Conservation (phyloP, 2,329 filamentous ascomycete genomes). For the Fusarium avenaceum region DNA sequence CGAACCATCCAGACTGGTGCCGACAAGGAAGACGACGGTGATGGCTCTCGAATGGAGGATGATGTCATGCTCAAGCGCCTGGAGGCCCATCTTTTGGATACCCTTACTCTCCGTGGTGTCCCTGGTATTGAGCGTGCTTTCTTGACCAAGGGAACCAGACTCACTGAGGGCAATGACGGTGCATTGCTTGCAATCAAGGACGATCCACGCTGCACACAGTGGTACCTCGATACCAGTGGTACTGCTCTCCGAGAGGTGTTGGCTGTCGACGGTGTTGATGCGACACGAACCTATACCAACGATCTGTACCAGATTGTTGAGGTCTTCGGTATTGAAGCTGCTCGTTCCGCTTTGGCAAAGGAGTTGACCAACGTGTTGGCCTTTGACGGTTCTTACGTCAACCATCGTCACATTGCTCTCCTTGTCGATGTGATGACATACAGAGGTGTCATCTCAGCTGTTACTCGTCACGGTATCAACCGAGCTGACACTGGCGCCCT, state of each 20-base stretch:
- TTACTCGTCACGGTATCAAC: constrained; percentile 99
- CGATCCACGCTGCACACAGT: constrained; percentile 84
- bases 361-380: constrained; percentile 94
- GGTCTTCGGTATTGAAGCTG: constrained; percentile 96
- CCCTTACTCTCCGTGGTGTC: constrained; percentile 91
- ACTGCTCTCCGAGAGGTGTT: constrained; percentile 88
- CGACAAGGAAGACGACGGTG: constrained; percentile 77
- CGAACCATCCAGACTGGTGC: constrained; percentile 75
- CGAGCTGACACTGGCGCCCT: constrained; percentile 96
- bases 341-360: constrained; percentile 85
- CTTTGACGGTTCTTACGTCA: constrained; percentile 99
- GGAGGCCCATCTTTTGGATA: constrained; percentile 91
- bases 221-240: constrained; percentile 95
- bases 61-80: constrained; percentile 94
- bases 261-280: constrained; percentile 88
- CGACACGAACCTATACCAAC: constrained; percentile 90
- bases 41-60: constrained; percentile 76
- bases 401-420: constrained; percentile 95
- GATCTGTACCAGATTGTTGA: constrained; percentile 95
- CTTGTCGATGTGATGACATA: constrained; percentile 99
- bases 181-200: constrained; percentile 80
- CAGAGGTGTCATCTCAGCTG: constrained; percentile 91
- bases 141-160: constrained; percentile 82
- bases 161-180: constrained; percentile 77
- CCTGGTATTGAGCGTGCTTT: constrained; percentile 91